Base-by-base conservation (phyloP, 257 asterid species). In the Capsicum chinense region DNA sequence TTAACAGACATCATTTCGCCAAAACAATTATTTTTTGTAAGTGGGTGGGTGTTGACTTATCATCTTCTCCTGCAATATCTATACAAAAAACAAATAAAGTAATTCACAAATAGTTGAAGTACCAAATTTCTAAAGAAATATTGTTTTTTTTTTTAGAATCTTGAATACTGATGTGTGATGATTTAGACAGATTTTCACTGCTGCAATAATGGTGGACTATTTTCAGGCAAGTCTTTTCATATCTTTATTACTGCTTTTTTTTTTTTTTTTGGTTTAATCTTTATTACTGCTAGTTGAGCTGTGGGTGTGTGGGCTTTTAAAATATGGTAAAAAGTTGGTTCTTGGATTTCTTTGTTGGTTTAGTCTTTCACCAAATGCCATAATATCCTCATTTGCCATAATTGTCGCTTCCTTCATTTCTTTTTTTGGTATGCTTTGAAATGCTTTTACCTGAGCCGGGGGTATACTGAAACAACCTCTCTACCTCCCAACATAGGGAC, bases 181-280 rank as follows among this genome's bases (percentile, higher is more conserved):
- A 70, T 16, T 17, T 9, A 44, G 16, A 47, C 58, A 71, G 39
- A 44, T 21, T 63, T 21, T 63, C 14, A 21, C 6, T 19, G 68
- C 68, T 62, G 3, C 19, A 19, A 8, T 17, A 19, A 62, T 62
- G 68, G 69, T 21, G 69, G 33, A 64, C 21, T 26, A 1, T 63
- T 76, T 76, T 76, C 64, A 54, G 81, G 63, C n/a, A 14, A 76
- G 2, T 52, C 60, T 52, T 26, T 52, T 76, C 14, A 52, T 76
- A 7, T 52, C 63, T 39, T 39, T 39, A 39, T 39, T 39, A 39
- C 5, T 39, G 44, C 4, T 3, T 26, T 26, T 26, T 26, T 26
- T 26, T 26, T 26, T 26, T 26, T 26, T 26, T 26, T 26, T 26
- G 33, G 33, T 26, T 26, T 26, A 26, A 7, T 52, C 63, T 39